A percentile compares a stretch with the other conserved stretches of the same genome.
These are phyloP conservation scores for Aspergillus saccharolyticus DNA, from an alignment of 495 filamentous ascomycete species.

Conservation along the genomic window DNA sequence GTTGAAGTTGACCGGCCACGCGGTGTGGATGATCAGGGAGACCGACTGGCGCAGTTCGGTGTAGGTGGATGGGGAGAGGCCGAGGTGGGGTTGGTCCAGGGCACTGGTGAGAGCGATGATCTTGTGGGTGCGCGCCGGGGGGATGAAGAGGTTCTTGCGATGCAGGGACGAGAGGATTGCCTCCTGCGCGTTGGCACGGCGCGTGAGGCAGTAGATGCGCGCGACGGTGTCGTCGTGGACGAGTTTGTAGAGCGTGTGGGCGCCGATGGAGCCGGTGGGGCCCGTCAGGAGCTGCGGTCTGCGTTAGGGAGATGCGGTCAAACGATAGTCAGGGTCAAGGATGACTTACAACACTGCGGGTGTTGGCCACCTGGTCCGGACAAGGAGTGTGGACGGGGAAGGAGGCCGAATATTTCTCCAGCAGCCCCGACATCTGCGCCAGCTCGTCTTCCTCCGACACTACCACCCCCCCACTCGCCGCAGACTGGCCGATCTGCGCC, in stretches of 20 bases:
- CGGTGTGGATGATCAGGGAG: slow-evolving; percentile 50
- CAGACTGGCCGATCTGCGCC: slow-evolving; percentile 26
- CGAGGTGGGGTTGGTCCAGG: slow-evolving; percentile 39
- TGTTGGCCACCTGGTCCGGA: slow-evolving; percentile 15
- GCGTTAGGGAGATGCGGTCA: slow-evolving; percentile 12
- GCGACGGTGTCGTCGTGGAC: slow-evolving; percentile 38
- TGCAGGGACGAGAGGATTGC: slow-evolving; percentile 30
- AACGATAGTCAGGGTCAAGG: not conserved
- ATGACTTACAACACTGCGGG: slow-evolving; percentile 38
- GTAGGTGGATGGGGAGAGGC: slow-evolving; percentile 30
- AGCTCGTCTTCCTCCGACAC: slow-evolving; percentile 24
- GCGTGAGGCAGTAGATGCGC: slow-evolving; percentile 50
- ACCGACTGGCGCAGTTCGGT: slow-evolving; percentile 35
- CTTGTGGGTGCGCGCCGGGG: slow-evolving; percentile 25
- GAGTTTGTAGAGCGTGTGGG: slow-evolving; percentile 47
- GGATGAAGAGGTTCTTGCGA: slow-evolving; percentile 26
- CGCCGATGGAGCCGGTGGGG: slow-evolving; percentile 55
- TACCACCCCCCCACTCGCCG: not conserved
- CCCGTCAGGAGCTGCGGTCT: slow-evolving; percentile 59
- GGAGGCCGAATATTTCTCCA: slow-evolving; percentile 42
- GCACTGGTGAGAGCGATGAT: slow-evolving; percentile 36
- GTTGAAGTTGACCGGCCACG: slow-evolving; percentile 58
- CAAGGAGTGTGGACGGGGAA: slow-evolving; percentile 36
- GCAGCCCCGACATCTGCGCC: slow-evolving; percentile 38
- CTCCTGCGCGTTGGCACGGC: slow-evolving; percentile 27